Percentiles rank a stretch among this genome's conserved stretches.
Conservation (phyloP, 1,139 yeast genomes). For the Candida neerlandica region DNA sequence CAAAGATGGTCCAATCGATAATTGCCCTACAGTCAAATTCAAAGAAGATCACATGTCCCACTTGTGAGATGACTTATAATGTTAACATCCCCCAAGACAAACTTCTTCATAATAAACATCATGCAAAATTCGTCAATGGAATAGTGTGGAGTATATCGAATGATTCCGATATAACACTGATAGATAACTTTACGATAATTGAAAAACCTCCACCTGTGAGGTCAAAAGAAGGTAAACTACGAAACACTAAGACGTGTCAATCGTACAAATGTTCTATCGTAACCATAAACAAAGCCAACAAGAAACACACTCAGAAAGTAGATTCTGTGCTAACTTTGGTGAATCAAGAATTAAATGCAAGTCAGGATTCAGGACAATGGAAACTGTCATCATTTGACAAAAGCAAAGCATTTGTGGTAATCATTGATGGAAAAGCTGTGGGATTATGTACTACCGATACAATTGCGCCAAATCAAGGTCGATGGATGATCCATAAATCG, state of each 20-base stretch:
- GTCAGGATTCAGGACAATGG: conserved; percentile 56
- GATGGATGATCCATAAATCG: conserved; percentile 52
- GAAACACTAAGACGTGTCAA: conserved; percentile 5
- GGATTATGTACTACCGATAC: conserved; percentile 56
- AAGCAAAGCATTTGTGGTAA: conserved; percentile 50
- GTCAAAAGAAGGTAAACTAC: conserved; percentile 8
- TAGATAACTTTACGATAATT: conserved; percentile 1
- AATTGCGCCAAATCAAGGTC: conserved; percentile 27
- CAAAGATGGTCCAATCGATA: conserved; percentile 19
- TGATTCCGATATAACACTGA: conserved; percentile 19
- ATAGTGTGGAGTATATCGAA: conserved; percentile 37
- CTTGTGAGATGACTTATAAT: conserved; percentile 64
- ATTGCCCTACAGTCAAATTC: conserved; percentile 15
- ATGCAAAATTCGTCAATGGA: conserved; percentile 49
- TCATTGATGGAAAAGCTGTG: conserved; percentile 44
- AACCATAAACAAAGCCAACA: conserved; percentile 20
- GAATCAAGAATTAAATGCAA: conserved; percentile 63
- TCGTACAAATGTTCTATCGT: conserved; percentile 18
- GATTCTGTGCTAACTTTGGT: conserved; percentile 46
- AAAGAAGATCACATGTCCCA: conserved; percentile 41
- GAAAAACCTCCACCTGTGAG: neutral
- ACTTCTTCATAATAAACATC: conserved; percentile 52
- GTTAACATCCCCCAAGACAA: conserved; percentile 47
- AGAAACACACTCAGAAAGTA: conserved; percentile 25
- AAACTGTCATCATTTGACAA: conserved; percentile 21